Evolutionary conservation across 2,329 filamentous ascomycete species (phyloP).

Genomic region (Aaosphaeria pasadenensis): DNA sequence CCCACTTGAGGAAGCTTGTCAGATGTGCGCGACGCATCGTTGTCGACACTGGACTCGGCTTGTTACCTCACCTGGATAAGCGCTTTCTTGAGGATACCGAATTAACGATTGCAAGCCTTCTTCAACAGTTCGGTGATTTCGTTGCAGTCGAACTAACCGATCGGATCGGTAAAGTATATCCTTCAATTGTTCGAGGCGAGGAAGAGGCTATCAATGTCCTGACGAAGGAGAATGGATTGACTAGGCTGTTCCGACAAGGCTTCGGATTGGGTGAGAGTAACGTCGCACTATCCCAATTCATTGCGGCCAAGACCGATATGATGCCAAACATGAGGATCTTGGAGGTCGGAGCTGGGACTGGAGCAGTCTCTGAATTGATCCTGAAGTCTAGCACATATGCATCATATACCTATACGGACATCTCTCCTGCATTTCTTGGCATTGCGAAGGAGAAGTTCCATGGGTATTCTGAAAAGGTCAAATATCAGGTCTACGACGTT

Average conservation of each 20-base stretch:
- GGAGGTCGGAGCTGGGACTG: slow-evolving; percentile 10
- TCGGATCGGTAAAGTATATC: slow-evolving; percentile 2
- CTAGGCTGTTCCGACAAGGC: slow-evolving; percentile 2
- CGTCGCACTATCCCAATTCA: not conserved
- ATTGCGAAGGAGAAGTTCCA: not conserved
- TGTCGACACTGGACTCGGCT: no score
- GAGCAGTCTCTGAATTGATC: slow-evolving; percentile 1
- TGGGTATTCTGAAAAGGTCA: not conserved
- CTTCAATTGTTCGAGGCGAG: not conserved
- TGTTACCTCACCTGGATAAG: no score
- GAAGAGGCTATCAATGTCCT: not conserved
- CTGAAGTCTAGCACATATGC: not conserved
- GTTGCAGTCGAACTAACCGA: slow-evolving; percentile 1
- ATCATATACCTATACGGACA: not conserved
- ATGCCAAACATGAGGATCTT: slow-evolving; percentile 5
- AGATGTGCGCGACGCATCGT: no score
- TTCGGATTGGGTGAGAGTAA: slow-evolving; percentile 1
- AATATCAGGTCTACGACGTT: not conserved
- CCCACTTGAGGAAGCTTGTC: no score
- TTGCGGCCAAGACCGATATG: not conserved
- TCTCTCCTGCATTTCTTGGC: not conserved
- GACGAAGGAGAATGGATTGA: slow-evolving; percentile 1
- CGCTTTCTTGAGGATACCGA: no score
- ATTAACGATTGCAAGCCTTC: no score
- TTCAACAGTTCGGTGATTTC: not conserved